These are phyloP conservation scores for Pedinophyceae sp. DNA, from an alignment of 139 green algal genomes.

Conservation along the genomic window DNA sequence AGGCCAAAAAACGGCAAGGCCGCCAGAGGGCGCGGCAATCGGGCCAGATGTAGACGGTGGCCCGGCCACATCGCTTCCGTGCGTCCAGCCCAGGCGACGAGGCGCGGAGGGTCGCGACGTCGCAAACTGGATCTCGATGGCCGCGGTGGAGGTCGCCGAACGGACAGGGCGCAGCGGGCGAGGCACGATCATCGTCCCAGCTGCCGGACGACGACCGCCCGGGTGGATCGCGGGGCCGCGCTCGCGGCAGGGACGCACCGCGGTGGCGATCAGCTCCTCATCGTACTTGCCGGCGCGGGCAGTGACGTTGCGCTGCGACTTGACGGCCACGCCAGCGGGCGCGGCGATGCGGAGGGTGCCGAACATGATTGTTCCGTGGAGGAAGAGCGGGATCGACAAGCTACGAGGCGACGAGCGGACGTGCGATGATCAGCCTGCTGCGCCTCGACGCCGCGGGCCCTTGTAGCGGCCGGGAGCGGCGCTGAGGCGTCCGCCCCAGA, in stretches of 20 bases:
- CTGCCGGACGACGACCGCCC: background rate
- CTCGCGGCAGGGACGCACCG: conserved; percentile 25
- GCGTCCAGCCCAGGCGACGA: background rate
- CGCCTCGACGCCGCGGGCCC: no score
- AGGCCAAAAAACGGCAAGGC: no score
- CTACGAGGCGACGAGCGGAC: no score
- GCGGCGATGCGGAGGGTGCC: no score
- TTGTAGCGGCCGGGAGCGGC: no score
- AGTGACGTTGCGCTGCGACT: background rate
- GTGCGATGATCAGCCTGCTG: no score
- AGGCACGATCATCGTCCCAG: background rate
- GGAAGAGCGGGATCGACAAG: no score
- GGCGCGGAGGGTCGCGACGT: background rate
- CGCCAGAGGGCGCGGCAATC: no score
- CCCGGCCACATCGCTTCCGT: background rate
- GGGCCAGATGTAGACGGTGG: no score
- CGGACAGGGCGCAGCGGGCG: background rate
- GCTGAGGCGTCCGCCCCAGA: no score
- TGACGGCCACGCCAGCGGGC: background rate
- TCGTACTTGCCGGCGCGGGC: conserved; percentile 49
- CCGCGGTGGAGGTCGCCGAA: no score
- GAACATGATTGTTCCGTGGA: no score
- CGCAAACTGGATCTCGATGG: background rate
- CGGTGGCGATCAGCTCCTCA: conserved; percentile 74
- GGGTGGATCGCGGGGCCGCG: background rate